phyloP scores from a whole-genome alignment of 768 basidiomycete species.

The Leccinum subtestaceum region DNA sequence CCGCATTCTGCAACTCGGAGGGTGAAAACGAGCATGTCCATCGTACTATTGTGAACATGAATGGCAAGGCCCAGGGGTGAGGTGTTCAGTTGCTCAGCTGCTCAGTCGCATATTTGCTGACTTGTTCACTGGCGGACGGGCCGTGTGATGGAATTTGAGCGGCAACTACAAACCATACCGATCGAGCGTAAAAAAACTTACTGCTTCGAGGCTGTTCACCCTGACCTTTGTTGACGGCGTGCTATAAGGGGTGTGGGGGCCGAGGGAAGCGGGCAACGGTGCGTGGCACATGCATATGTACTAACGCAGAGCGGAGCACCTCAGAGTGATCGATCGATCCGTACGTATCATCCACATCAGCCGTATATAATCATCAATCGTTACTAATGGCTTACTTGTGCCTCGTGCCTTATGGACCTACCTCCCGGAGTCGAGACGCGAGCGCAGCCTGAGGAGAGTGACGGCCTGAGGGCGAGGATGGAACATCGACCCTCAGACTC shows the following conservation, averaged over 20 bases:
- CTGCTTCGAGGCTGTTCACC: background rate
- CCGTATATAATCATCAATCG: background rate
- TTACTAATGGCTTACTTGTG: background rate
- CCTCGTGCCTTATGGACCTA: background rate
- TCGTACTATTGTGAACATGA: background rate
- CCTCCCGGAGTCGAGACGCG: background rate
- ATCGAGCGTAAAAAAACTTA: background rate
- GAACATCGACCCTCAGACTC: background rate
- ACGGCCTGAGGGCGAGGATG: background rate
- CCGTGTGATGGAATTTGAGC: background rate
- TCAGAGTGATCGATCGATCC: background rate
- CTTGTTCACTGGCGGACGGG: background rate
- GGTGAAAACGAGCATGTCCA: background rate
- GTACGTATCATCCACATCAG: background rate
- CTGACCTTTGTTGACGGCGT: background rate
- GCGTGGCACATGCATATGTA: background rate
- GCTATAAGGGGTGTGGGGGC: background rate
- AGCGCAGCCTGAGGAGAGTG: background rate
- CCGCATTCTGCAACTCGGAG: background rate
- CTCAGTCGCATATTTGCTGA: background rate
- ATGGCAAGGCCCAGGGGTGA: background rate
- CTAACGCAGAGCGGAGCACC: background rate
- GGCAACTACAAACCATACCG: background rate
- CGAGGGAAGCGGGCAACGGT: background rate
- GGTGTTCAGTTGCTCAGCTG: background rate